These are phyloP conservation scores for Trichoderma sp. DNA, from an alignment of 2,329 filamentous ascomycete species.

Conservation along the genomic window DNA sequence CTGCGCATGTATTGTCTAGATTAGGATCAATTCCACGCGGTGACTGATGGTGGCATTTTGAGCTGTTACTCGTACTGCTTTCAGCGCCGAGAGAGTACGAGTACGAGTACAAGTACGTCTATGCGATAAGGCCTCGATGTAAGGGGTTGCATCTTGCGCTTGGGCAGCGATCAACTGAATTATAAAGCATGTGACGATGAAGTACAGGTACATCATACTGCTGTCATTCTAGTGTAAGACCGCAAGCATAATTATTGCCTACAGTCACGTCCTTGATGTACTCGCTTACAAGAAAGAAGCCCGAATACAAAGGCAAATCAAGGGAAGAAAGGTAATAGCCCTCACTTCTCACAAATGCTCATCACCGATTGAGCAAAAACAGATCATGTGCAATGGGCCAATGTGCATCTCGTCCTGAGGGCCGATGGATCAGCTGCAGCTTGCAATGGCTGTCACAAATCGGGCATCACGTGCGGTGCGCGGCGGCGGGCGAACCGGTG, in stretches of 20 bases:
- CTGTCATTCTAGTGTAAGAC: not conserved
- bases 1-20: too few species aligned
- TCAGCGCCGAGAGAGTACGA: not conserved
- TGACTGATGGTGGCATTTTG: not conserved
- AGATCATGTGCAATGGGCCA: not conserved
- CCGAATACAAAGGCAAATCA: not conserved
- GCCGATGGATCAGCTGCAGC: not conserved
- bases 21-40: not conserved
- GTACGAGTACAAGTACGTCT: not conserved
- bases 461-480: conserved; percentile 7
- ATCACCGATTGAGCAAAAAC: not conserved
- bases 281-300: not conserved
- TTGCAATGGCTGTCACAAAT: not conserved
- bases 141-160: not conserved
- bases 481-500: conserved; percentile 3
- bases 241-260: not conserved
- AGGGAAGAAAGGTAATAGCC: not conserved
- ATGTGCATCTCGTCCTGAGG: not conserved
- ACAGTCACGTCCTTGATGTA: not conserved
- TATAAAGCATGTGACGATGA: not conserved
- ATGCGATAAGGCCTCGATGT: not conserved
- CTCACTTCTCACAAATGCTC: not conserved
- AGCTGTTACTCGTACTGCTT: not conserved
- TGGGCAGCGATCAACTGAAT: not conserved
- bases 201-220: not conserved